These are phyloP conservation scores for Heracleum sosnowskyi DNA, from an alignment of 129 eudicot species.

Conservation along the genomic window DNA sequence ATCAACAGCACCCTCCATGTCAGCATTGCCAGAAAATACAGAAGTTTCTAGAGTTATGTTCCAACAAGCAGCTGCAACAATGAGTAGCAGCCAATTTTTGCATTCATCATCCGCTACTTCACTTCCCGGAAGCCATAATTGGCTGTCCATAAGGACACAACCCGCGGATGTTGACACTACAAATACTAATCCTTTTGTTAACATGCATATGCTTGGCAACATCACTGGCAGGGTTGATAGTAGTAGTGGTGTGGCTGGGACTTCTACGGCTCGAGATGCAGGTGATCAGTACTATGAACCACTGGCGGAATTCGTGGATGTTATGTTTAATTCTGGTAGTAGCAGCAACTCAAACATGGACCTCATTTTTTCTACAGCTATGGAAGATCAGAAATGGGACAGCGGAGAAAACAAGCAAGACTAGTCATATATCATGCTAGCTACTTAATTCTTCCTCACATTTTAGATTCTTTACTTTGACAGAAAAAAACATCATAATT, in stretches of 20 bases:
- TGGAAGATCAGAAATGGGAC: slow-evolving; percentile 1
- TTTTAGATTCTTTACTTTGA: not conserved
- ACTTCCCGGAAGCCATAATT: slow-evolving; percentile 23
- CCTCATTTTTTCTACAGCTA: not conserved
- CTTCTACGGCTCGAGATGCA: slow-evolving; percentile 24
- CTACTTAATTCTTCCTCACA: not conserved
- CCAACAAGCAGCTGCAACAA: not conserved
- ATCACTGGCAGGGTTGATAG: not conserved
- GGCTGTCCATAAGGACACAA: slow-evolving; percentile 41
- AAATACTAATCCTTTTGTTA: not conserved
- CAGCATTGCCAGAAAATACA: slow-evolving; percentile 21
- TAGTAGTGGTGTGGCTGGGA: slow-evolving; percentile 22
- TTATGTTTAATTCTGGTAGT: slow-evolving; percentile 9
- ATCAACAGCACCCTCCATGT: slow-evolving; percentile 68
- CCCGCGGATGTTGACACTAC: not conserved
- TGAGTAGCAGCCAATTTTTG: slow-evolving; percentile 13
- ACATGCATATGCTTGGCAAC: slow-evolving; percentile 1
- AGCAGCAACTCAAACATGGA: slow-evolving; percentile 13
- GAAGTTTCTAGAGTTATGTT: not conserved
- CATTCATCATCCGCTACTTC: not conserved
- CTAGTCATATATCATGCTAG: not conserved
- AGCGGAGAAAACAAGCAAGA: not conserved
- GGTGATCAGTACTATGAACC: slow-evolving; percentile 37
- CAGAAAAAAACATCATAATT: not conserved
- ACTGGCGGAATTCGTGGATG: slow-evolving; percentile 31